Conservation (phyloP, 352 stramenopile genomes). For the Phytopythium litorale region DNA sequence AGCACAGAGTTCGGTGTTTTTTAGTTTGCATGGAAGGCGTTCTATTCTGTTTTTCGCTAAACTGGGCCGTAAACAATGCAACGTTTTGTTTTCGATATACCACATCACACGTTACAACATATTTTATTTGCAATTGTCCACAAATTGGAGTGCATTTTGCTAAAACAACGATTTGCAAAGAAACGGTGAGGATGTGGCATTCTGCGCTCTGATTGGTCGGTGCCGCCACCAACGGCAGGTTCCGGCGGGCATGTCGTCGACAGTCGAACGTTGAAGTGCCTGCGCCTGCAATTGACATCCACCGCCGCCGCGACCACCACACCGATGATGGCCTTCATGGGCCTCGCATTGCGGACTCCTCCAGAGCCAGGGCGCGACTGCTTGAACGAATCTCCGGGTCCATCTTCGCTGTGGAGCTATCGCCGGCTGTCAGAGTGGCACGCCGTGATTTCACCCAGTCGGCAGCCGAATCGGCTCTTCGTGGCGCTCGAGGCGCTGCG, state of each 20-base stretch:
- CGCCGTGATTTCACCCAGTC: background rate
- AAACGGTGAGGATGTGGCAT: background rate
- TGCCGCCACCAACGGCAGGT: background rate
- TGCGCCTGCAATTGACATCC: background rate
- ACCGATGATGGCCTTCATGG: background rate
- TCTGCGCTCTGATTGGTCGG: constrained; percentile 1
- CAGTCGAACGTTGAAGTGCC: background rate
- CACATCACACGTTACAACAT: too few relatives aligned
- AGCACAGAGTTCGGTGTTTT: too few relatives aligned
- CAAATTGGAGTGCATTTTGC: too few relatives aligned
- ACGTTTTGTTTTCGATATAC: too few relatives aligned
- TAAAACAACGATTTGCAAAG: background rate
- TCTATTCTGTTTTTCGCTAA: too few relatives aligned
- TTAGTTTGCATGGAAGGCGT: too few relatives aligned
- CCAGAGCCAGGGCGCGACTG: background rate
- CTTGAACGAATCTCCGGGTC: background rate
- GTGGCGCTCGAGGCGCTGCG: background rate
- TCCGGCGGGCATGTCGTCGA: background rate
- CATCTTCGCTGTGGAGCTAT: background rate
- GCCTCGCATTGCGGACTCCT: too few relatives aligned
- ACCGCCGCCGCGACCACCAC: background rate
- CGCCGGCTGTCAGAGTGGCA: background rate
- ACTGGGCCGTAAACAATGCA: too few relatives aligned
- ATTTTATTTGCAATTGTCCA: too few relatives aligned
- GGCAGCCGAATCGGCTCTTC: background rate